These are phyloP conservation scores for Camelina laxa DNA, from an alignment of 345 rosid species.

Conservation along the genomic window DNA sequence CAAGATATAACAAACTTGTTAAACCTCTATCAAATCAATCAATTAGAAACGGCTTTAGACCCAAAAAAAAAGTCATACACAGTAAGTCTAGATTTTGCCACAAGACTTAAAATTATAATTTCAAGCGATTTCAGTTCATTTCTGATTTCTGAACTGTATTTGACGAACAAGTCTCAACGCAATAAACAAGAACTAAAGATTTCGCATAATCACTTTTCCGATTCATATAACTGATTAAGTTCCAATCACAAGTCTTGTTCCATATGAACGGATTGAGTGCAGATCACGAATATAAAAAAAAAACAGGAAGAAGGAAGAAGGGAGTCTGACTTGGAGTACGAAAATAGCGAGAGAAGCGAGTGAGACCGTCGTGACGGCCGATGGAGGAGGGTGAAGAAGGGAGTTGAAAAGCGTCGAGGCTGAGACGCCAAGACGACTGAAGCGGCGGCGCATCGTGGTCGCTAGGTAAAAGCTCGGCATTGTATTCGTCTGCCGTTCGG, in stretches of 20 bases:
- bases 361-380: constrained; percentile 23
- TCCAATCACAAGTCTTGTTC: not conserved
- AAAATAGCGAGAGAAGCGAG: constrained; percentile 41
- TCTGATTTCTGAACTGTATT: not conserved
- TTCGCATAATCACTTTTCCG: constrained; percentile 10
- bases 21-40: constrained; percentile 22
- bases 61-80: not conserved
- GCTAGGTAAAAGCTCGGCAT: constrained; percentile 45
- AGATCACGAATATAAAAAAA: not conserved
- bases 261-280: not conserved
- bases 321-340: constrained; percentile 44
- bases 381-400: constrained; percentile 28
- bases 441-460: constrained; percentile 27
- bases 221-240: not conserved
- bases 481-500: constrained; percentile 26
- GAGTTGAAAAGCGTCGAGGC: constrained; percentile 53
- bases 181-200: too few species aligned
- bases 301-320: not conserved
- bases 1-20: not conserved
- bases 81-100: not conserved
- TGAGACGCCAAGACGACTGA: constrained; percentile 57
- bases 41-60: not conserved
- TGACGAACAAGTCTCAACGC: not conserved
- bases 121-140: not conserved
- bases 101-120: not conserved